Base-by-base conservation (phyloP, 2,329 filamentous ascomycete species). In the Cryphonectria naterciae region DNA sequence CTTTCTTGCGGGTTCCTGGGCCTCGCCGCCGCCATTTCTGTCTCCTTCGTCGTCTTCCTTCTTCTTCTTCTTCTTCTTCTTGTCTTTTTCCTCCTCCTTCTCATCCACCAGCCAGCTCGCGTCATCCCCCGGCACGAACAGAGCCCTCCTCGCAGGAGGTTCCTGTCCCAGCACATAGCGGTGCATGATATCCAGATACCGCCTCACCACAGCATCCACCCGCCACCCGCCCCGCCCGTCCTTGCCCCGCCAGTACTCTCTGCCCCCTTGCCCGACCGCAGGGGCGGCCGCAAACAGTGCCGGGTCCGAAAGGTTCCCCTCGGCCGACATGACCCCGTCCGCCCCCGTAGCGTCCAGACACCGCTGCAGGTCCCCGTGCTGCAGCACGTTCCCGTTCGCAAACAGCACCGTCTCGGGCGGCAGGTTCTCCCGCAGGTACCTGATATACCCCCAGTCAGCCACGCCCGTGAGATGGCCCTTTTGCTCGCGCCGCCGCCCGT, bases 381-480 rank as follows among this genome's bases (percentile, higher is more conserved):
- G 92, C 71, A 99, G 83, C 49, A 98, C 91, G 78, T 99, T 99
- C 17, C 96, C 96, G 80, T 99, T 99, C 4, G 96, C 96, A 78
- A 99, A 98, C 2, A 99, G 89, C 35, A 99, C 96, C 10, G 94
- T 97, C 64, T 98, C 94, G 1, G 87, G 83, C 0, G 95, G 95
- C 41, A 99, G 82, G 73, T 91, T 92, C 15, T 97, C 93, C 65
- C 96, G 86, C 74, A 99, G 81, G 77, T 93, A 95, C 5, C 91
- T 88, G 70, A 99, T 91, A 77, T 92, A 89, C n/a, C 83, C 84
- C 96, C 96, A 99, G 81, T 99, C 94, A 5, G 96, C 96, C 49
- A 98, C 76, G 0, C 96, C 96, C 0, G 96, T 99, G 77, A 97
- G 88, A 79, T 99, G 96, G 0, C 96, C 95, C 83, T 99, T 99